Base-by-base conservation (phyloP, 768 basidiomycete species). In the Tephrocybe sp. region DNA sequence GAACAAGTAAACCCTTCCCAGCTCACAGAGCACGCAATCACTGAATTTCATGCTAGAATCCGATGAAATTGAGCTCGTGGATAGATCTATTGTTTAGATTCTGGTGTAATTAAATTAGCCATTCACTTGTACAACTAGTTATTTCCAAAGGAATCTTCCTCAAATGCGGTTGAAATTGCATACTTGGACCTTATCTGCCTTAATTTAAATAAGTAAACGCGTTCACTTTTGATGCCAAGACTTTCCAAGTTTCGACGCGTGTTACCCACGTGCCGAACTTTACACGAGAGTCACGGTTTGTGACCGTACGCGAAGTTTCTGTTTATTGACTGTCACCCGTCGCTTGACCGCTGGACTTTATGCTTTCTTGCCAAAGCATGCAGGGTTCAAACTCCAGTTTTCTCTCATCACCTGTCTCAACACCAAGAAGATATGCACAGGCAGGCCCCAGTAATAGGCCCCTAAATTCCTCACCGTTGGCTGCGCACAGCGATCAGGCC, bases 391-490 rank as follows among this genome's bases (percentile, higher is more conserved):
- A n/a, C n/a, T n/a, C 55, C 51, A n/a, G n/a, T 5, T 26, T 51
- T 14, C 57, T 55, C 3, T 62, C 59, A 14, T 57, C 61, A 12
- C 55, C 57, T 0, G 21, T 51, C 2, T 14, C 51, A 9, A 48
- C 47, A 1, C 50, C 54, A 17, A 17, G 38, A 4, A 51, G 17
- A 50, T 44, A 44, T 15, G 4, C 47, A 0, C 21, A 33, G 10
- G 14, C 43, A 24, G 45, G 45, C 3, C 47, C 54, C 9, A 45
- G 55, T 40, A 62, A 68, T 36, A 62, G 63, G 20, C 80, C 77
- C 1, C 26, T 67, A 4, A 75, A 70, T 47, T 80, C 83, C 0
- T 85, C 83, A 0, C 83, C 82, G 0, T 73, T 84, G 3, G 78
- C 74, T 0, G 75, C 76, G 23, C 73, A 76, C 4, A 60, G 53